phyloP scores from a whole-genome alignment of 345 rosid species.

The Pistacia atlantica region DNA sequence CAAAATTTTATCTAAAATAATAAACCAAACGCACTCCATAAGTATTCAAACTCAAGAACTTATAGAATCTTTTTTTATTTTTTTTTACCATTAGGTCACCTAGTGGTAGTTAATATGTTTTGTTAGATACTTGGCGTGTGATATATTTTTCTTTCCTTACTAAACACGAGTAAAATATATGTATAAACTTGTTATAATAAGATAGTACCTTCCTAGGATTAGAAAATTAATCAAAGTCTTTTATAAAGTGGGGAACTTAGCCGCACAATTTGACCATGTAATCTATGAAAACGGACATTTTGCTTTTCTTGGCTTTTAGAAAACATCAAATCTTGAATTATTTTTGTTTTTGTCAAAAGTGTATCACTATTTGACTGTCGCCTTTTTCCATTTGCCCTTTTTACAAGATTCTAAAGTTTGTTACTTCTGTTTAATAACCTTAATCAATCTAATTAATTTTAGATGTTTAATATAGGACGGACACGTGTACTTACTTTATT shows the following conservation, averaged over 20 bases:
- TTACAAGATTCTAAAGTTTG: conserved; percentile 4
- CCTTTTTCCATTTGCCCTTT: conserved; percentile 1
- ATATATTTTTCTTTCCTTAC: too few species aligned
- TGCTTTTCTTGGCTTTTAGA: not conserved
- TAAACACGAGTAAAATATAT: too few species aligned
- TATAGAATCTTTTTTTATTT: too few species aligned
- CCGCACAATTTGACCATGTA: conserved; percentile 6
- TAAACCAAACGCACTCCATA: too few species aligned
- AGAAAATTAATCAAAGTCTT: not conserved
- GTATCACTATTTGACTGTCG: not conserved
- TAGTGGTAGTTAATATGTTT: too few species aligned
- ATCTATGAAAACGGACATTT: not conserved
- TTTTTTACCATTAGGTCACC: too few species aligned
- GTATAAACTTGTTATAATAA: too few species aligned
- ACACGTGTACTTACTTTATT: not conserved
- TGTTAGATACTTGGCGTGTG: too few species aligned
- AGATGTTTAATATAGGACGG: not conserved
- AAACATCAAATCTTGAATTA: conserved; percentile 8
- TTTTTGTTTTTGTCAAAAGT: not conserved
- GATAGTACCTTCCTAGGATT: not conserved
- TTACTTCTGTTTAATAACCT: not conserved
- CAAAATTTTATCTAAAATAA: too few species aligned
- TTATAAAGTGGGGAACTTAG: not conserved
- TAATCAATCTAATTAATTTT: not conserved
- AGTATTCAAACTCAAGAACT: too few species aligned